Conservation (phyloP, 2,329 filamentous ascomycete genomes). For the Phialocephala subalpina region DNA sequence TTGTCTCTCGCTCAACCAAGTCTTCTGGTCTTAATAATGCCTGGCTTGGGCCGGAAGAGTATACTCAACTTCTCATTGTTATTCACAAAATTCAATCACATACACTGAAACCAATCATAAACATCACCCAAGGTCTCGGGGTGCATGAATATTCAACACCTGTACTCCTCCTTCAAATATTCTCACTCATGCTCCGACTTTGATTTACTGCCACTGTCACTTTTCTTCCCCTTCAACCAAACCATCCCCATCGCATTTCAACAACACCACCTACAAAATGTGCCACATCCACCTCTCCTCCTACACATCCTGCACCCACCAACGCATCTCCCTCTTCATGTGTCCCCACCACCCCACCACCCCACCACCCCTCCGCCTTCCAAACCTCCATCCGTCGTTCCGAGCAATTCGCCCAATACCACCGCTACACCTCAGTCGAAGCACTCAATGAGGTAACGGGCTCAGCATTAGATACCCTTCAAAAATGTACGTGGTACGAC, state of each 20-base stretch:
- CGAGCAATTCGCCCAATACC: neutral
- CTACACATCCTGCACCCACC: neutral
- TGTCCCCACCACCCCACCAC: neutral
- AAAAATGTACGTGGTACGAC: neutral
- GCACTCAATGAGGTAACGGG: neutral
- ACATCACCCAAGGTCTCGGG: no score
- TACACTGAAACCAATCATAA: no score
- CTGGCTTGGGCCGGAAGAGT: no score
- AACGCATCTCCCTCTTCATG: neutral
- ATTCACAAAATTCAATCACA: no score
- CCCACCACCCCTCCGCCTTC: neutral
- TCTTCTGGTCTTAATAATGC: no score
- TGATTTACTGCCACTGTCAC: neutral
- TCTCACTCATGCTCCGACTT: no score
- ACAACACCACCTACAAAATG: neutral
- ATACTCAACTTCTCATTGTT: no score
- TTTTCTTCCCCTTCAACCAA: neutral
- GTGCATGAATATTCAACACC: no score
- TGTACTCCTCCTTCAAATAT: no score
- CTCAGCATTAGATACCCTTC: neutral
- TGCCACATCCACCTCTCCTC: neutral
- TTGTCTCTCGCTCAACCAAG: no score
- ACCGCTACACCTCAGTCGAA: neutral
- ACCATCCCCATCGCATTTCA: neutral
- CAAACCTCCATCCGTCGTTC: neutral